phyloP scores from a whole-genome alignment of 305 asterid species.

The Fraxinus baroniana region DNA sequence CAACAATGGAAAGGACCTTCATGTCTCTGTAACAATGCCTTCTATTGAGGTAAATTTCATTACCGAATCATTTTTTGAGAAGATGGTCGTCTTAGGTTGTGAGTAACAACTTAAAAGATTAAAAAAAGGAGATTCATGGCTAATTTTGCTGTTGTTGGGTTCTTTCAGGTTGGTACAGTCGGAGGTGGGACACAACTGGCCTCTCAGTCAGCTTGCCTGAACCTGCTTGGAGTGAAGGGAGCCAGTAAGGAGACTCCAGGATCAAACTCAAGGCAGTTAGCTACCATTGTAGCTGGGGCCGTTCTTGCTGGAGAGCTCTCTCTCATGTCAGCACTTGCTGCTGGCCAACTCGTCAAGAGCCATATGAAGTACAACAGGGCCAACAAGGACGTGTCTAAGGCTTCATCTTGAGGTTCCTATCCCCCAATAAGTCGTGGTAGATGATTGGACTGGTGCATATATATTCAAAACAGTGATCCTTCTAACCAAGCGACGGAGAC shows the following conservation, averaged over 20 bases:
- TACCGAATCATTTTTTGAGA: not conserved
- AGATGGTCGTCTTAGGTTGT: not conserved
- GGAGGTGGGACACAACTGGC: slow-evolving; percentile 40
- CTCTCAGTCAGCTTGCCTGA: slow-evolving; percentile 38
- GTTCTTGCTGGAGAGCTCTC: slow-evolving; percentile 40
- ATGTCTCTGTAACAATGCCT: slow-evolving; percentile 38
- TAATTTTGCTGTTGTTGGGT: not conserved
- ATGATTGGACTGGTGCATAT: not conserved
- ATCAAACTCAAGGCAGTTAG: slow-evolving; percentile 30
- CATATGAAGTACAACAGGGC: slow-evolving; percentile 38
- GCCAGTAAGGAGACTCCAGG: slow-evolving; percentile 35
- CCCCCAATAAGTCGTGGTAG: not conserved
- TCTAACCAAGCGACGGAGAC: not conserved
- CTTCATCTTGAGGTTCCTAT: not conserved
- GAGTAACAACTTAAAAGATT: not conserved
- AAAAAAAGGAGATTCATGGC: not conserved
- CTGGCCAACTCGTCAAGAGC: slow-evolving; percentile 33
- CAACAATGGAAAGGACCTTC: slow-evolving; percentile 35
- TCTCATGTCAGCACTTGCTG: slow-evolving; percentile 33
- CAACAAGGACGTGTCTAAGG: slow-evolving; percentile 19
- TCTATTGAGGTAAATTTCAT: slow-evolving; percentile 25
- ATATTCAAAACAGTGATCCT: not conserved
- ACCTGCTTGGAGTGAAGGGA: slow-evolving; percentile 38
- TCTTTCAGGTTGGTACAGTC: slow-evolving; percentile 27
- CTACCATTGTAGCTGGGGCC: slow-evolving; percentile 36